Base-by-base conservation (phyloP, 257 asterid species). In the Lavandula angustifolia region DNA sequence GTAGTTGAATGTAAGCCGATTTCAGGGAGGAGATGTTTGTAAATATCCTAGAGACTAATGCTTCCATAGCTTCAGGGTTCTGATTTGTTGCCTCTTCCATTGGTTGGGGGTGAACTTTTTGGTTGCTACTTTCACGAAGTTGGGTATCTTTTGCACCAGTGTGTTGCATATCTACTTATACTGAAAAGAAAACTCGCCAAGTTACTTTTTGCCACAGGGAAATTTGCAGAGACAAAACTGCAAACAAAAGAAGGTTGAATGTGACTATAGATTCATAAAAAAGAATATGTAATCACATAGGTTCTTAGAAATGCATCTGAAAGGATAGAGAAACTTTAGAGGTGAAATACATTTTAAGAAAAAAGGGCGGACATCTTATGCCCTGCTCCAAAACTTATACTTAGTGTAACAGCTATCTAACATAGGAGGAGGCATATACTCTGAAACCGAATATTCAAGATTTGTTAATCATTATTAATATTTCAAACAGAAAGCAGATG, bases 71-170 rank as follows among this genome's bases (percentile, higher is more conserved):
- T 78, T 94, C 96, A 9, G 96, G 97, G 64, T 76, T 86, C 72
- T 90, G 97, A 75, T 82, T 87, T 33, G 75, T 67, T 53, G 95
- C 83, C 71, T 94, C 96, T 73, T 86, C 99, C 99, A 94, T 94
- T 43, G 99, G 99, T 69, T 94, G 98, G 62, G 99, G 99, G 69
- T 94, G 96, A 78, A 94, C 96, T 87, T 90, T 94, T 64, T 90
- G 98, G 88, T 81, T 85, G 83, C 89, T 84, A 86, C 79, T 87
- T 69, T 92, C 99, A 71, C 96, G 99, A 74, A 83, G 90, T 81
- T 87, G 97, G 76, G 81, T 90, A 70, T 94, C 97, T 78, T 77
- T 92, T 43, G 75, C 92, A 76, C 94, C 87, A 81, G 78, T 81
- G 78, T 89, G 81, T 92, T 90, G 99, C 99, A 94, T 94, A 84